Evolutionary conservation across 257 asterid genomes (phyloP).

Genomic region (Leonotis leonurus): DNA sequence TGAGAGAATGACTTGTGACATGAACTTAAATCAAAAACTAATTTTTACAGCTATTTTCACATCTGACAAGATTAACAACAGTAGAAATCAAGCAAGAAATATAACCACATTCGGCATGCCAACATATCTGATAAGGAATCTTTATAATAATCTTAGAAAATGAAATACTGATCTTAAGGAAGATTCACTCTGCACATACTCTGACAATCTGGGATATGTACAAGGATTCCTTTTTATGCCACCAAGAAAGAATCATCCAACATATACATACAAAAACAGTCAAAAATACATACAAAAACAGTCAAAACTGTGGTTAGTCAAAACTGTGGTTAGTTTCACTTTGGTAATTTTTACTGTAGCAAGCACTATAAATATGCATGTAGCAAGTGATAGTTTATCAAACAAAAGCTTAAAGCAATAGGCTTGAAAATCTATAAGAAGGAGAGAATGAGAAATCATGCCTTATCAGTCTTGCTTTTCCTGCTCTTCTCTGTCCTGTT

Average conservation of each 20-base stretch:
- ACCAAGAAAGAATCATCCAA: too few relatives aligned
- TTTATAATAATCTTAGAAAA: too few relatives aligned
- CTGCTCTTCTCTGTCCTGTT: conserved; percentile 9
- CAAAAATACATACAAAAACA: too few relatives aligned
- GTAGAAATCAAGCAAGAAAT: not conserved
- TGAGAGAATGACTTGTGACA: not conserved
- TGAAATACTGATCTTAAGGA: too few relatives aligned
- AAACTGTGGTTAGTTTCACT: not conserved
- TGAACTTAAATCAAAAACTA: not conserved
- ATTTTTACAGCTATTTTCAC: not conserved
- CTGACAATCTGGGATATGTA: not conserved
- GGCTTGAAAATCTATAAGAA: not conserved
- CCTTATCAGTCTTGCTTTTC: not conserved
- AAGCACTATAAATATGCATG: conserved; percentile 11
- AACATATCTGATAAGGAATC: too few relatives aligned
- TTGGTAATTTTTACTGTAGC: not conserved
- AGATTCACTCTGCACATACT: too few relatives aligned
- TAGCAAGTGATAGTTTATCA: not conserved
- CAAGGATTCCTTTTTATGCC: too few relatives aligned
- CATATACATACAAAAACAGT: too few relatives aligned
- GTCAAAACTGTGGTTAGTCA: too few relatives aligned
- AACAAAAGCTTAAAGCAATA: not conserved
- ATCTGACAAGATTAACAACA: not conserved
- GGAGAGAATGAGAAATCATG: not conserved
- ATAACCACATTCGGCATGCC: not conserved